phyloP scores from a whole-genome alignment of 257 asterid genomes.

The Capsicum rhomboideum region DNA sequence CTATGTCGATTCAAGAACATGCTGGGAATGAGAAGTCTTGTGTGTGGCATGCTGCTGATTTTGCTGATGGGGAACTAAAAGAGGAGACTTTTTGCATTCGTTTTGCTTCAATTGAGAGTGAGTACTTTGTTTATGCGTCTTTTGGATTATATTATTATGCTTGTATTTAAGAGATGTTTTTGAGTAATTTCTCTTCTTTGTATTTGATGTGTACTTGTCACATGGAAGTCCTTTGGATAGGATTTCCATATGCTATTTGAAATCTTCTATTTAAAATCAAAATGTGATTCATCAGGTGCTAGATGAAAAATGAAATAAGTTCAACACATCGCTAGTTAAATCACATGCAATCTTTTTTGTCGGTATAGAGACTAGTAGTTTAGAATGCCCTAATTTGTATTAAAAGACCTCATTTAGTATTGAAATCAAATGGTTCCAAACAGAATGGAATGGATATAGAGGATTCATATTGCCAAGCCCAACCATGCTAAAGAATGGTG shows the following conservation, averaged over 20 bases:
- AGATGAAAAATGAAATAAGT: not conserved
- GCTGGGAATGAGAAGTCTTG: slow-evolving; percentile 80
- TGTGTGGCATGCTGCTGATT: slow-evolving; percentile 87
- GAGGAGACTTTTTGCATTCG: slow-evolving; percentile 71
- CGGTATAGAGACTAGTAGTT: not conserved
- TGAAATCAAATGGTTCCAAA: not conserved
- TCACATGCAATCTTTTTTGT: not conserved
- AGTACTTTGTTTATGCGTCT: slow-evolving; percentile 16
- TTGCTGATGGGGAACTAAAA: slow-evolving; percentile 81
- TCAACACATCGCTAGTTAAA: not conserved
- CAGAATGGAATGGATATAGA: not conserved
- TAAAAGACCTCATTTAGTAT: not conserved
- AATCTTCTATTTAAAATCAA: not conserved
- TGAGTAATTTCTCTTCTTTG: not conserved
- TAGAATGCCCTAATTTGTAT: not conserved
- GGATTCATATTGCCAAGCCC: not conserved
- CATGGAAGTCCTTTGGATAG: not conserved
- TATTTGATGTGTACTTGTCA: not conserved
- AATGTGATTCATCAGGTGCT: not conserved
- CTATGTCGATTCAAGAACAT: slow-evolving; percentile 69
- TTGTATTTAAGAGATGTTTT: not conserved
- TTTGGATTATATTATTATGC: not conserved
- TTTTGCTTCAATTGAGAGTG: slow-evolving; percentile 73
- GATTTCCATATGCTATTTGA: not conserved
- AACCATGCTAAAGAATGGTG: not conserved